A percentile compares a stretch with the other conserved stretches of the same genome.
Conservation (phyloP, 108 stramenopile genomes). For the Cyclotella distinguenda region DNA sequence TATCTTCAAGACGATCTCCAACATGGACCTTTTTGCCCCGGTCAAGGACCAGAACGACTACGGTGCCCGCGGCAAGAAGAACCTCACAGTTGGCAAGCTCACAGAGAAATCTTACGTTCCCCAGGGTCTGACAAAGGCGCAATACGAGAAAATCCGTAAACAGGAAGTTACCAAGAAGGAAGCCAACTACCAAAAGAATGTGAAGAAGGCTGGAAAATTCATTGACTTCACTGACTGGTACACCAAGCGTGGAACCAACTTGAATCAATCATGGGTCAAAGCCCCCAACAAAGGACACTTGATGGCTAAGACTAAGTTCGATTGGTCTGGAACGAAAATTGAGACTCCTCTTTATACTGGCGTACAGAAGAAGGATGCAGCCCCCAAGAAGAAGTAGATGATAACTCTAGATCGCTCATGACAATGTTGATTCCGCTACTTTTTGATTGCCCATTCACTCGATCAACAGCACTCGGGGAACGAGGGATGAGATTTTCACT, state of each 20-base stretch:
- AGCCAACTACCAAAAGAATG: slow-evolving; percentile 75
- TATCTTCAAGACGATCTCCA: slow-evolving; percentile 56
- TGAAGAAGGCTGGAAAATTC: slow-evolving; percentile 83
- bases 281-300: slow-evolving; percentile 67
- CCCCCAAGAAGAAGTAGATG: slow-evolving; percentile 18
- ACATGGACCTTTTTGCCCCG: slow-evolving; percentile 75
- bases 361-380: slow-evolving; percentile 33
- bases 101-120: slow-evolving; percentile 74
- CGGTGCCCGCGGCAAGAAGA: slow-evolving; percentile 79
- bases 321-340: slow-evolving; percentile 54
- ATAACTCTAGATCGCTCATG: not conserved
- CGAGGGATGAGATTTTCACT: too few species aligned
- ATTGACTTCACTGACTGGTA: slow-evolving; percentile 80
- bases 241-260: slow-evolving; percentile 72
- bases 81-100: slow-evolving; percentile 55
- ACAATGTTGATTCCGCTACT: too few species aligned
- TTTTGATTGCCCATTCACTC: too few species aligned
- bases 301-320: slow-evolving; percentile 87
- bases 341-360: slow-evolving; percentile 38
- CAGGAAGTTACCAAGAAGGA: slow-evolving; percentile 63
- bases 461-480: too few species aligned
- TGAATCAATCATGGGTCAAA: slow-evolving; percentile 60
- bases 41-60: slow-evolving; percentile 68
- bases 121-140: slow-evolving; percentile 59
- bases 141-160: slow-evolving; percentile 73